Conservation (phyloP, 2,329 filamentous ascomycete species). For the Acarospora socialis region DNA sequence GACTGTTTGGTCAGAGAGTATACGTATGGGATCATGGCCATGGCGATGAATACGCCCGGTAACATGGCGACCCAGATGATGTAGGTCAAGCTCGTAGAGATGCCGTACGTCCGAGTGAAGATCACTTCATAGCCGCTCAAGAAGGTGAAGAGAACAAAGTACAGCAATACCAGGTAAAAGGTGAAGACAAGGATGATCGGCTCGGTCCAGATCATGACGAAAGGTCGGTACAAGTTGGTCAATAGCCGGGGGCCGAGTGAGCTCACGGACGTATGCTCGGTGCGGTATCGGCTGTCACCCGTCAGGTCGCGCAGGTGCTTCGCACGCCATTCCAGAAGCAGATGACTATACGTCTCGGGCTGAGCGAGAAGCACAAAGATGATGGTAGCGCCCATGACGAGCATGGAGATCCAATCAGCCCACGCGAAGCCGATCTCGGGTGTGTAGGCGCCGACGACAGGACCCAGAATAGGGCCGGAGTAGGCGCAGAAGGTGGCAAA, state of each 20-base stretch:
- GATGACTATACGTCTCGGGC: constrained; percentile 20
- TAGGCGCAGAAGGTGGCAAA: not conserved
- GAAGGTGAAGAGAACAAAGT: constrained; percentile 41
- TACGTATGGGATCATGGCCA: constrained; percentile 29
- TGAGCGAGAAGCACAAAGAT: constrained; percentile 15
- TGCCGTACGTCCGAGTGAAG: constrained; percentile 31
- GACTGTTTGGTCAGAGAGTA: constrained; percentile 15
- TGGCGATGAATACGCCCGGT: too few relatives aligned
- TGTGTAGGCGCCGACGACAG: constrained; percentile 3
- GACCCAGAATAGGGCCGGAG: constrained; percentile 1
- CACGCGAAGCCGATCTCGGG: constrained; percentile 14
- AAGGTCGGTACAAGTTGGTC: constrained; percentile 16
- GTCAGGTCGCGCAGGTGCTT: constrained; percentile 16
- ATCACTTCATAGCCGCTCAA: constrained; percentile 38
- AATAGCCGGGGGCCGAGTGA: constrained; percentile 14
- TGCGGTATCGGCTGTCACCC: constrained; percentile 16
- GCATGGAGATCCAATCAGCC: constrained; percentile 26
- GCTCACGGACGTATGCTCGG: constrained; percentile 14
- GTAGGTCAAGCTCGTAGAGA: constrained; percentile 29
- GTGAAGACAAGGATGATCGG: constrained; percentile 31
- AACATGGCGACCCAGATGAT: too few relatives aligned
- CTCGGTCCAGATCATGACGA: constrained; percentile 24
- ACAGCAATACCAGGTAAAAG: constrained; percentile 38
- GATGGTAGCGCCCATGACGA: constrained; percentile 14
- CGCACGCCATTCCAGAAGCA: constrained; percentile 19